Base-by-base conservation (phyloP, 148 eudicot genomes). In the Oxyria digyna region DNA sequence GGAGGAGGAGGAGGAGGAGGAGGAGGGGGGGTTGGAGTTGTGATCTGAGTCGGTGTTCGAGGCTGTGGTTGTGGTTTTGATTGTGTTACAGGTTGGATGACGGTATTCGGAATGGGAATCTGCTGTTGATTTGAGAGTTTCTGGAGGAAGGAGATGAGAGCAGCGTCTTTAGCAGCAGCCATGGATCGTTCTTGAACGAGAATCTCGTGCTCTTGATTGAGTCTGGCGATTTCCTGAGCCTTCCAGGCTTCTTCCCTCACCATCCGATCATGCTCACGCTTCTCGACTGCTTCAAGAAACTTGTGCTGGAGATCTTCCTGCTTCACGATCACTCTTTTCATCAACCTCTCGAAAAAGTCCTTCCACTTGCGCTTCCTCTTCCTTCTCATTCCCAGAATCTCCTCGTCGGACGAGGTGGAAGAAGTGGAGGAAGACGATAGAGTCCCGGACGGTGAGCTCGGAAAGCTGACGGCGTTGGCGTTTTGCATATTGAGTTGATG, bases 201-300 rank as follows among this genome's bases (percentile, higher is more conserved):
- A 23, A 87, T 85, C 8, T 94, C 96, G 48, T 83, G 88, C 63
- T 94, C 98, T 0, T 86, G 75, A 41, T 74, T 82, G 74, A 90
- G 62, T 27, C 89, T 76, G 12, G 82, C 81, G 78, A 80, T 81
- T 59, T 94, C 97, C 32, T 90, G 97, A 6, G 49, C 74, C 65
- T 89, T 82, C 98, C 98, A 90, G 0, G 95, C 86, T 52, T 94
- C 98, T 4, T 94, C 98, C 18, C 97, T 71, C 0, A 72, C 82
- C 64, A 75, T 72, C n/a, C 98, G 72, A 10, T 94, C 98, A 15
- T 79, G 79, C 54, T 94, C 98, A 8, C 96, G 78, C 38, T 71
- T 81, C 77, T 89, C 96, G 18, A 94, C 59, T 4, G 96, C 78
- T 4, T 93, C 98, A 0, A 93, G 52, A 33, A 93, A 93, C 72